Percentiles rank a stretch among this genome's conserved stretches.
phyloP scores from a whole-genome alignment of 2,329 filamentous ascomycete species.

The Dothistroma septosporum region DNA sequence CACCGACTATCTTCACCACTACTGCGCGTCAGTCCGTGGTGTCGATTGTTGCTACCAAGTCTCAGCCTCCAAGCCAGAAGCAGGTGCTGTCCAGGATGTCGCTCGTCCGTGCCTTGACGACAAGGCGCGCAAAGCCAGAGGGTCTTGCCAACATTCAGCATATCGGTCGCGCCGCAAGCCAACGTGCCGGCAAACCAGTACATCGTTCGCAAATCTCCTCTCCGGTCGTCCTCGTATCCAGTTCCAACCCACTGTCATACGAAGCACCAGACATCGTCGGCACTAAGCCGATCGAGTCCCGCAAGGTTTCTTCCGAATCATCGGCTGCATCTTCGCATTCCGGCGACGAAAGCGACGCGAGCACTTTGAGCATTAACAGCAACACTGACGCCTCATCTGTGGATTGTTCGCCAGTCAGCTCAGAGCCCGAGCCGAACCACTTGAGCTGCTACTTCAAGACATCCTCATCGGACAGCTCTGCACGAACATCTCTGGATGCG shows the following conservation, averaged over 20 bases:
- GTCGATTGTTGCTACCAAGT: neutral
- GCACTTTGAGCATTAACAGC: slow-evolving; percentile 51
- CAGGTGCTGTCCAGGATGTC: slow-evolving; percentile 43
- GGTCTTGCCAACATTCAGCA: slow-evolving; percentile 26
- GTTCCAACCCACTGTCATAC: slow-evolving; percentile 94
- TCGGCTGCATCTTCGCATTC: slow-evolving; percentile 50
- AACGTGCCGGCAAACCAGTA: slow-evolving; percentile 45
- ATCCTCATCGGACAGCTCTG: slow-evolving; percentile 39
- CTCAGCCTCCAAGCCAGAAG: neutral
- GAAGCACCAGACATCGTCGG: slow-evolving; percentile 75
- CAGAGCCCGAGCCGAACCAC: slow-evolving; percentile 53
- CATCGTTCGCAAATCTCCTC: slow-evolving; percentile 75
- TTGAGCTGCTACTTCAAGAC: slow-evolving; percentile 56
- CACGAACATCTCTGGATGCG: slow-evolving; percentile 46
- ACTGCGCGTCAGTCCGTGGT: neutral
- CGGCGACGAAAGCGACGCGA: slow-evolving; percentile 68
- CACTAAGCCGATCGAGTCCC: slow-evolving; percentile 27
- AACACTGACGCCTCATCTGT: slow-evolving; percentile 61
- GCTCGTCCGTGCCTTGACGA: slow-evolving; percentile 69
- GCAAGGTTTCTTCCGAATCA: slow-evolving; percentile 35
- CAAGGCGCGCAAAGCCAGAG: slow-evolving; percentile 60
- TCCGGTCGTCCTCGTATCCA: slow-evolving; percentile 82
- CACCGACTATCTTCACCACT: slow-evolving; percentile 1
- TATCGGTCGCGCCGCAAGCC: slow-evolving; percentile 43
- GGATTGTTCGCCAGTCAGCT: slow-evolving; percentile 38